Percentiles rank a stretch among this genome's conserved stretches.
Conservation (phyloP, 1,284 basidiomycete species). For the Tylopilus microsporus region DNA sequence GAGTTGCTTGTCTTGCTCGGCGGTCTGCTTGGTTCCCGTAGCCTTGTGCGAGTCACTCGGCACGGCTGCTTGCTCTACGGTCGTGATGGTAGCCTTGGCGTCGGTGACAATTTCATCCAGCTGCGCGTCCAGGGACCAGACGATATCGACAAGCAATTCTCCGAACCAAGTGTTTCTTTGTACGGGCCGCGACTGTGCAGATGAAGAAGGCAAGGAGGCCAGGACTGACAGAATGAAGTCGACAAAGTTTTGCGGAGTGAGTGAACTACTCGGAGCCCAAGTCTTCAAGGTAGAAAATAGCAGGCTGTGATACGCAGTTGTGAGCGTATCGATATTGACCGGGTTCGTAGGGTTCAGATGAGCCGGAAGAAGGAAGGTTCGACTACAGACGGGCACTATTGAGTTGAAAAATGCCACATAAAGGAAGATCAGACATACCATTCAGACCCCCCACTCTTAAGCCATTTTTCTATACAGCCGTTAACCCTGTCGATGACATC, state of each 20-base stretch:
- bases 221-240: constrained; percentile 61
- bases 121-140: constrained; percentile 74
- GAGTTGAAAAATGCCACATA: constrained; percentile 11
- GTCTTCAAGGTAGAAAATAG: constrained; percentile 53
- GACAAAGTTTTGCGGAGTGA: constrained; percentile 49
- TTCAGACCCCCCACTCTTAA: constrained; percentile 52
- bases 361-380: constrained; percentile 50
- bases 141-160: constrained; percentile 67
- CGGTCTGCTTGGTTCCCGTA: constrained; percentile 45
- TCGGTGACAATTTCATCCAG: constrained; percentile 66
- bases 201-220: constrained; percentile 61
- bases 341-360: constrained; percentile 55
- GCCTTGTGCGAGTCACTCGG: constrained; percentile 24
- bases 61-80: constrained; percentile 16
- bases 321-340: constrained; percentile 49
- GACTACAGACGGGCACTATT: constrained; percentile 37
- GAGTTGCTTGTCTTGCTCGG: constrained; percentile 58
- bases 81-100: constrained; percentile 34
- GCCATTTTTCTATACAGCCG: constrained; percentile 49
- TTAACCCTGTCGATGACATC: constrained; percentile 48
- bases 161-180: constrained; percentile 47
- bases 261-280: constrained; percentile 45
- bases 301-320: constrained; percentile 62
- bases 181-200: constrained; percentile 33
- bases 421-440: constrained; percentile 42